phyloP scores from a whole-genome alignment of 306 rosid genomes.

The Dryas drummondii region DNA sequence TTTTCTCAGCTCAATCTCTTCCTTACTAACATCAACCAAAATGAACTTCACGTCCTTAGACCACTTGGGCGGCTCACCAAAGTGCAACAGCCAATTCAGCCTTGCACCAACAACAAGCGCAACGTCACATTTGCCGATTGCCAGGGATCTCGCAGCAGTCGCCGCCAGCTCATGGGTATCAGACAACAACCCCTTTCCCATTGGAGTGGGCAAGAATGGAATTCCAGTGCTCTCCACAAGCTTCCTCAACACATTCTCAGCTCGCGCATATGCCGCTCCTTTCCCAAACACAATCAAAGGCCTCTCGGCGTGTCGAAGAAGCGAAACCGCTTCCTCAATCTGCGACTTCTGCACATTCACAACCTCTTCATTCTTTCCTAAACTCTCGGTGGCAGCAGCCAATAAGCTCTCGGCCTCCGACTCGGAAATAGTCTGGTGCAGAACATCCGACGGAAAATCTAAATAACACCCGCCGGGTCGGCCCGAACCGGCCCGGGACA shows the following conservation, averaged over 20 bases:
- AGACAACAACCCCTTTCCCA: constrained; percentile 85
- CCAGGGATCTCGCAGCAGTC: constrained; percentile 84
- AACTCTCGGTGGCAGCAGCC: constrained; percentile 37
- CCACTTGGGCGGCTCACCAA: constrained; percentile 96
- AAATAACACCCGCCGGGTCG: constrained; percentile 88
- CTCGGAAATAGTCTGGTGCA: constrained; percentile 58
- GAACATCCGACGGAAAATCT: constrained; percentile 82
- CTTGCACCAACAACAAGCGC: constrained; percentile 88
- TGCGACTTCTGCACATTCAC: constrained; percentile 19
- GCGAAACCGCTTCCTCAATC: constrained; percentile 50
- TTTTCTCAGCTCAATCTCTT: constrained; percentile 78
- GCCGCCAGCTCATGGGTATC: constrained; percentile 85
- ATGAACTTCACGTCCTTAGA: constrained; percentile 77
- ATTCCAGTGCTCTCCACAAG: constrained; percentile 80
- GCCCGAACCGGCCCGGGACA: constrained; percentile 44
- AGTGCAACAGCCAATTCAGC: constrained; percentile 85
- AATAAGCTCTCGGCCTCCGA: constrained; percentile 63
- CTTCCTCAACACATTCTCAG: constrained; percentile 57
- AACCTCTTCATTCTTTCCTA: constrained; percentile 3
- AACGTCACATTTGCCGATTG: constrained; percentile 89
- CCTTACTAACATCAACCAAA: constrained; percentile 66
- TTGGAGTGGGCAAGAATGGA: constrained; percentile 93
- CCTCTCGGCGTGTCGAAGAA: constrained; percentile 63
- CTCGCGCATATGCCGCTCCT: constrained; percentile 84
- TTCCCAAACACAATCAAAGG: constrained; percentile 88